A percentile compares a stretch with the other conserved stretches of the same genome.
These are phyloP conservation scores for Magnusiomyces tetraspermus DNA, from an alignment of 1,139 yeast genomes.

Conservation along the genomic window DNA sequence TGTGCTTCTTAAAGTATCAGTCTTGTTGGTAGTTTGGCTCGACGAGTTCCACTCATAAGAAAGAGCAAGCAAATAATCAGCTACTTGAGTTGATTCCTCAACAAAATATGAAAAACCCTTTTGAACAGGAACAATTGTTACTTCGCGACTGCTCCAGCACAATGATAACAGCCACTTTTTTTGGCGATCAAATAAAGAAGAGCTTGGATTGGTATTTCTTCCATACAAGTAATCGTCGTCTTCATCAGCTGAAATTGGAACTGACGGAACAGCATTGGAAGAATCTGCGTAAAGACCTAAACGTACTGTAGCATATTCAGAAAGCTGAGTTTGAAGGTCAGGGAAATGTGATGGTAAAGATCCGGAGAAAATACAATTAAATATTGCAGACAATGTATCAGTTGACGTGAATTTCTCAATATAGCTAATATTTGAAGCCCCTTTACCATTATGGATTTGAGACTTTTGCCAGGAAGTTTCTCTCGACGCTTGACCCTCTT, in stretches of 20 bases:
- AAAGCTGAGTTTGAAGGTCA: slow-evolving; percentile 4
- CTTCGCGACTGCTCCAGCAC: slow-evolving; percentile 12
- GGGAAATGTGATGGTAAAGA: slow-evolving; percentile 9
- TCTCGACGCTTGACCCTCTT: too few relatives aligned
- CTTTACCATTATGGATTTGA: too few relatives aligned
- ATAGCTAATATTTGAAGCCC: neutral
- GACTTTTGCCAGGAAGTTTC: too few relatives aligned
- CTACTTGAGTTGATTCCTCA: slow-evolving; percentile 6
- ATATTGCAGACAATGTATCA: slow-evolving; percentile 9
- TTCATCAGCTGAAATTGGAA: too few relatives aligned
- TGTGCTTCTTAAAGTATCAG: neutral
- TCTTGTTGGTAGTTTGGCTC: neutral
- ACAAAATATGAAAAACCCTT: slow-evolving; percentile 2
- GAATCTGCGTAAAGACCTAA: slow-evolving; percentile 11
- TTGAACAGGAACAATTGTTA: slow-evolving; percentile 9
- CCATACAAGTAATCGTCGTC: slow-evolving; percentile 5
- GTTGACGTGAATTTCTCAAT: neutral
- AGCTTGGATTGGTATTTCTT: neutral
- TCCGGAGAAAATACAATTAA: slow-evolving; percentile 7
- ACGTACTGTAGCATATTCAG: slow-evolving; percentile 11
- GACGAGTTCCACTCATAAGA: slow-evolving; percentile 10
- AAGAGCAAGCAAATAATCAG: slow-evolving; percentile 6
- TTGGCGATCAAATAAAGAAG: neutral
- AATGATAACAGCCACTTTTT: slow-evolving; percentile 11
- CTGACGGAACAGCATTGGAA: too few relatives aligned